These are phyloP conservation scores for Quercus glauca DNA, from an alignment of 306 rosid genomes.

Conservation along the genomic window DNA sequence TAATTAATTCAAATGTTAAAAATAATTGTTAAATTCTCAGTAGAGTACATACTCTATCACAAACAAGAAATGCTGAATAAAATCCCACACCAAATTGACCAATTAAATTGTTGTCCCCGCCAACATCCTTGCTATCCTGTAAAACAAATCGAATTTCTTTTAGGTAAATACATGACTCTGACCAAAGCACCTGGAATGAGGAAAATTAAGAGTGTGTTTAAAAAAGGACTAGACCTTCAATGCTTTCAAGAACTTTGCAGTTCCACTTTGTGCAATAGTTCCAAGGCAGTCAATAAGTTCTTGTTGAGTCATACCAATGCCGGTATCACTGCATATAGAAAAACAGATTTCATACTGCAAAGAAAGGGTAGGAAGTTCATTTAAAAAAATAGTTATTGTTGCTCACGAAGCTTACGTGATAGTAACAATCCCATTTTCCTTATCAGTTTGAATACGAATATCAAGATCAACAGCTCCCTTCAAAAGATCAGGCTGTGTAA, in stretches of 20 bases:
- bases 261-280: constrained; percentile 99
- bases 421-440: constrained; percentile 76
- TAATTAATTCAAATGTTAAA: background rate
- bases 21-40: background rate
- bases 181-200: constrained; percentile 12
- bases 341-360: constrained; percentile 9
- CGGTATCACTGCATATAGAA: constrained; percentile 67
- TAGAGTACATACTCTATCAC: constrained; percentile 63
- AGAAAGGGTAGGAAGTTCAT: background rate
- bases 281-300: constrained; percentile 97
- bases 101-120: constrained; percentile 77
- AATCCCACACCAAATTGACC: constrained; percentile 99
- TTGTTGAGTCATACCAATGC: constrained; percentile 91
- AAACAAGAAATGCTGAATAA: constrained; percentile 84
- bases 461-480: constrained; percentile 78
- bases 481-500: constrained; percentile 68
- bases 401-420: constrained; percentile 54
- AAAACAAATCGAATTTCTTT: constrained; percentile 21
- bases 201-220: constrained; percentile 1
- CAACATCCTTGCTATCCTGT: constrained; percentile 91
- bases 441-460: constrained; percentile 78
- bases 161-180: constrained; percentile 14
- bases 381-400: background rate
- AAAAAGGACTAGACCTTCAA: constrained; percentile 53
- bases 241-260: constrained; percentile 89